Evolutionary conservation across 352 stramenopile species (phyloP).

Genomic region (Salisapilia sapeloensis): DNA sequence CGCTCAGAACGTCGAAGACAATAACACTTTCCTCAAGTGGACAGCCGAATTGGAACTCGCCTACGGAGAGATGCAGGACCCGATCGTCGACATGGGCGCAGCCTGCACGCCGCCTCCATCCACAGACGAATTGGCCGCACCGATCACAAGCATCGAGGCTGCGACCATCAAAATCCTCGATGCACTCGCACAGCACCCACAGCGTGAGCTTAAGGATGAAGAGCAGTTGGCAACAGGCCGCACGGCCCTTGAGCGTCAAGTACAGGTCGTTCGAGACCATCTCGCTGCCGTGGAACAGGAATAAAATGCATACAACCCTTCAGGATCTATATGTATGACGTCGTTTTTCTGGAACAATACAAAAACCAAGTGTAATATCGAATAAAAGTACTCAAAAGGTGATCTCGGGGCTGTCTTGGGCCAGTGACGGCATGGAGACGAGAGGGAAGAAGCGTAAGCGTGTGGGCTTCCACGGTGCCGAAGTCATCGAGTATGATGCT

Average conservation of each 20-base stretch:
- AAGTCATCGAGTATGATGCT: constrained; percentile 44
- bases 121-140: constrained; percentile 25
- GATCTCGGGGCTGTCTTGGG: too few species aligned
- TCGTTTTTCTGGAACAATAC: too few species aligned
- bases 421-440: too few species aligned
- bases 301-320: too few species aligned
- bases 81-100: constrained; percentile 68
- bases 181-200: constrained; percentile 28
- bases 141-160: constrained; percentile 14
- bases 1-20: constrained; percentile 28
- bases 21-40: constrained; percentile 49
- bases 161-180: constrained; percentile 18
- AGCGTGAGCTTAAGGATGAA: constrained; percentile 15
- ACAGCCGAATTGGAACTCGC: constrained; percentile 39
- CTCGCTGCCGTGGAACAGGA: too few species aligned
- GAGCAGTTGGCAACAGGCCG: constrained; percentile 22
- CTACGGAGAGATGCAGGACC: constrained; percentile 44
- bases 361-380: too few species aligned
- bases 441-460: constrained; percentile 6
- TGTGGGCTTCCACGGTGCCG: constrained; percentile 28
- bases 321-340: too few species aligned
- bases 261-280: too few species aligned
- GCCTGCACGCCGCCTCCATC: constrained; percentile 62
- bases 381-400: too few species aligned
- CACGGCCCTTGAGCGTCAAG: constrained; percentile 34